These are phyloP conservation scores for Fusarium sp. DNA, from an alignment of 2,329 filamentous ascomycete genomes.

Conservation along the genomic window DNA sequence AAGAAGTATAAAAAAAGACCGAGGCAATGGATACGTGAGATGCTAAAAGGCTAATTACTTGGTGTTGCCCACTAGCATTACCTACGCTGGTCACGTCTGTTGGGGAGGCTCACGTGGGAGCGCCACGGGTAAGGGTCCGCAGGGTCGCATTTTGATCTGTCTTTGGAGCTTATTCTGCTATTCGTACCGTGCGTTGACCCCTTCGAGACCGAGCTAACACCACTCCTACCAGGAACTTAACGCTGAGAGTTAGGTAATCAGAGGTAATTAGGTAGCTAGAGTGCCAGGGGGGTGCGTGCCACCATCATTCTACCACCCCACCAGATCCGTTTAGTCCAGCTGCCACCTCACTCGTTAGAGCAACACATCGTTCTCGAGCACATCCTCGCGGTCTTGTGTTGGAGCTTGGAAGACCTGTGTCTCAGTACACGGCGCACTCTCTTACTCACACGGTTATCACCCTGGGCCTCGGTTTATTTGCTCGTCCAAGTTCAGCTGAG, in stretches of 20 bases:
- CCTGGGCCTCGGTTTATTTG: neutral
- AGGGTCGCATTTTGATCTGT: slow-evolving; percentile 17
- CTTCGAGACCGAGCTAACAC: neutral
- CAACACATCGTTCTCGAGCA: slow-evolving; percentile 13
- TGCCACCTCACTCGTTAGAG: slow-evolving; percentile 40
- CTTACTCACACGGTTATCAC: neutral
- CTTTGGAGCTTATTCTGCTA: slow-evolving; percentile 14
- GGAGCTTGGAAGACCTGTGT: slow-evolving; percentile 6
- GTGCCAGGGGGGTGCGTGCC: slow-evolving; percentile 10
- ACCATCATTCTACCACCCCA: slow-evolving; percentile 31
- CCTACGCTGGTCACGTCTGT: slow-evolving; percentile 34
- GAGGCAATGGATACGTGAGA: slow-evolving; percentile 12
- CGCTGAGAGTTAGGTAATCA: slow-evolving; percentile 31
- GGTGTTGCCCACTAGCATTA: neutral
- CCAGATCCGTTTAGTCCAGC: slow-evolving; percentile 32
- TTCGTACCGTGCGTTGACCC: slow-evolving; percentile 7
- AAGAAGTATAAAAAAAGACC: slow-evolving; percentile 8
- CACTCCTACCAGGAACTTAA: neutral
- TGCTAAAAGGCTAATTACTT: neutral
- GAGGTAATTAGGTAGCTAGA: slow-evolving; percentile 10
- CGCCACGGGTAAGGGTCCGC: slow-evolving; percentile 39
- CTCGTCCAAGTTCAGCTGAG: neutral
- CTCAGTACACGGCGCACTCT: neutral
- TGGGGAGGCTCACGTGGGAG: slow-evolving; percentile 46
- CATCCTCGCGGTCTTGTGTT: slow-evolving; percentile 1